Conservation (phyloP, 768 basidiomycete species). For the Phlebiopsis flavidoalba region DNA sequence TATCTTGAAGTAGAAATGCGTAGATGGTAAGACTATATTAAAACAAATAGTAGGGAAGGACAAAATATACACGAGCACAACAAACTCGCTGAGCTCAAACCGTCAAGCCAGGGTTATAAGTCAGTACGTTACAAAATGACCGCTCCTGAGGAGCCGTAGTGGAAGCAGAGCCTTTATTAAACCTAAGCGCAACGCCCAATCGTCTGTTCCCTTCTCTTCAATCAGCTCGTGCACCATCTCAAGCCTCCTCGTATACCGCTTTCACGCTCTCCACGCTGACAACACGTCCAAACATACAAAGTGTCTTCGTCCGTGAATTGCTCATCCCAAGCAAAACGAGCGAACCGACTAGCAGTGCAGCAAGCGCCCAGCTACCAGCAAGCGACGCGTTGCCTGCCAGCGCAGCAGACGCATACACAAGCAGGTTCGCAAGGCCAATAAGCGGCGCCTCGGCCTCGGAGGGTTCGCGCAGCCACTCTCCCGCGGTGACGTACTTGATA, state of each 20-base stretch:
- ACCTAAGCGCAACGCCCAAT: neutral
- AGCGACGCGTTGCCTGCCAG: constrained; percentile 7
- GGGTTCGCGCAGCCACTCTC: constrained; percentile 6
- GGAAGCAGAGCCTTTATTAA: neutral
- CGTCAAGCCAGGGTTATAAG: no score
- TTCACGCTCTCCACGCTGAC: neutral
- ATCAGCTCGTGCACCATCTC: neutral
- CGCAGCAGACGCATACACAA: constrained; percentile 5
- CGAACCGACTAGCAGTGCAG: constrained; percentile 1
- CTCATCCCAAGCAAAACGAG: constrained; percentile 1
- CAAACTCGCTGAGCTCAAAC: no score
- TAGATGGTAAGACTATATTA: no score
- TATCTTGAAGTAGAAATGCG: no score
- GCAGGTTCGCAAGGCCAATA: neutral
- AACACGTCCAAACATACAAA: neutral
- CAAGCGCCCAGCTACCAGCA: constrained; percentile 5
- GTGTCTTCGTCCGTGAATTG: neutral
- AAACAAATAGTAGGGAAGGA: no score
- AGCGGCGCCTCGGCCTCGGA: neutral
- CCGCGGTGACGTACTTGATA: constrained; percentile 6
- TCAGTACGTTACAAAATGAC: no score
- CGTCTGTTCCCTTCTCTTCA: neutral
- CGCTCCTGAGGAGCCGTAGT: no score
- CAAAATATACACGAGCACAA: no score
- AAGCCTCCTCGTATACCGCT: neutral